Percentiles rank a stretch among this genome's conserved stretches.
phyloP scores from a whole-genome alignment of 139 green algal genomes.

The Chlamydomonas eustigma region DNA sequence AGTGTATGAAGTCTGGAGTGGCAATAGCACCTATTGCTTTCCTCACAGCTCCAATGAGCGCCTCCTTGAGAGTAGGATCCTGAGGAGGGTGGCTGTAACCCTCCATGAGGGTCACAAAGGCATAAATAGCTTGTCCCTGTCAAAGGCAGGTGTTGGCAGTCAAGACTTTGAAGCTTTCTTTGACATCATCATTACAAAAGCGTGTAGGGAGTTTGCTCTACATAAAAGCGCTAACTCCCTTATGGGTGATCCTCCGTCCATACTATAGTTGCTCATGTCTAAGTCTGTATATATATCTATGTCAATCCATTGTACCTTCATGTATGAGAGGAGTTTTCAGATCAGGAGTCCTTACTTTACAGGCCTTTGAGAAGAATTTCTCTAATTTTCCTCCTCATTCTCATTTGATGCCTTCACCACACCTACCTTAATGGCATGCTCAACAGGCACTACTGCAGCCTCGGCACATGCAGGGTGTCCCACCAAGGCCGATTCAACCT shows the following conservation, averaged over 20 bases:
- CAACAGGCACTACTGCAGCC: slow-evolving; percentile 82
- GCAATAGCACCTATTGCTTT: slow-evolving; percentile 79
- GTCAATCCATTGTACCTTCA: too few species aligned
- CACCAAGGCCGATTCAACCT: slow-evolving; percentile 91
- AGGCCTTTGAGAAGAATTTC: too few species aligned
- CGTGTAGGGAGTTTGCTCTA: too few species aligned
- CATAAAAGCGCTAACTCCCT: too few species aligned
- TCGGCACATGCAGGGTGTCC: slow-evolving; percentile 73
- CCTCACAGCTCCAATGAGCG: slow-evolving; percentile 40
- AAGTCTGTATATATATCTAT: too few species aligned
- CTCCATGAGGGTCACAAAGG: slow-evolving; percentile 87
- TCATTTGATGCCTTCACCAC: too few species aligned
- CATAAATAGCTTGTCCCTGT: slow-evolving; percentile 80
- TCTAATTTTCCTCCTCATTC: too few species aligned
- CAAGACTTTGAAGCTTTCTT: neutral
- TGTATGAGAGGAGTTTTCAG: too few species aligned
- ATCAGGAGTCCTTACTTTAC: too few species aligned
- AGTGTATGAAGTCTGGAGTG: slow-evolving; percentile 93
- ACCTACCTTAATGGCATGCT: slow-evolving; percentile 82
- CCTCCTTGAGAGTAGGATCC: slow-evolving; percentile 6
- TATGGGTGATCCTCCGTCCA: too few species aligned
- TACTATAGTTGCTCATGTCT: too few species aligned
- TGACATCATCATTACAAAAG: too few species aligned
- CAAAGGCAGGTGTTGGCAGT: neutral
- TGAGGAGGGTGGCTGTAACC: slow-evolving; percentile 13